A percentile compares a stretch with the other conserved stretches of the same genome.
These are phyloP conservation scores for Verticillium nonalfalfae DNA, from an alignment of 2,329 filamentous ascomycete species.

Conservation along the genomic window DNA sequence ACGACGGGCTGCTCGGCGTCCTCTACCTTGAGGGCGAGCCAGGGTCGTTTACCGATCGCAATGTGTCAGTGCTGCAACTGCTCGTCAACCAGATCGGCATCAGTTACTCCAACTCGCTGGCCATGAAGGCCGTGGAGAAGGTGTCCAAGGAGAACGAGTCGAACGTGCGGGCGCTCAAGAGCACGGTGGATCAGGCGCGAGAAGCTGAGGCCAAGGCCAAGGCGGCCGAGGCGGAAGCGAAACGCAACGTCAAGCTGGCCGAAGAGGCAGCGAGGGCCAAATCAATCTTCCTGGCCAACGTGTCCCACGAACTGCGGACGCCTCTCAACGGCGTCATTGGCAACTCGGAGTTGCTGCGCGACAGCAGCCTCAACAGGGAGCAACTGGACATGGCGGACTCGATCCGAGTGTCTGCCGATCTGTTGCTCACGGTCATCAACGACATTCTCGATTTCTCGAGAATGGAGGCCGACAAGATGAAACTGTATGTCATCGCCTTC, in stretches of 20 bases:
- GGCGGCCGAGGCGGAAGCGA: constrained; percentile 67
- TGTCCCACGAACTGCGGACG: constrained; percentile 75
- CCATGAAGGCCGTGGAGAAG: constrained; percentile 66
- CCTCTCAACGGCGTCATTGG: constrained; percentile 86
- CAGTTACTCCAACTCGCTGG: constrained; percentile 62
- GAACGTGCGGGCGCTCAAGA: constrained; percentile 73
- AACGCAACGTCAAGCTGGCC: constrained; percentile 73
- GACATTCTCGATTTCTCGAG: constrained; percentile 96
- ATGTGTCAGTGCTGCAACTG: constrained; percentile 59
- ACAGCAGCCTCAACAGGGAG: constrained; percentile 67
- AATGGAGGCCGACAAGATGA: constrained; percentile 83
- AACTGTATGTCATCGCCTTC: constrained; percentile 67
- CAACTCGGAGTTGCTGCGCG: constrained; percentile 76
- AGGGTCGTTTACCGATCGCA: constrained; percentile 71
- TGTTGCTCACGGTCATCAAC: constrained; percentile 87
- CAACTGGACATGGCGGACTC: constrained; percentile 84
- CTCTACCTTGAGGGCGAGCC: constrained; percentile 71
- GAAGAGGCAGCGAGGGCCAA: constrained; percentile 81
- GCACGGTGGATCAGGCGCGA: constrained; percentile 63
- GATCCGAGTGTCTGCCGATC: constrained; percentile 78
- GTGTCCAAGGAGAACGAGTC: constrained; percentile 72
- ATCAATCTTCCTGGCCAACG: constrained; percentile 73
- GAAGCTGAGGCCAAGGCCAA: constrained; percentile 73
- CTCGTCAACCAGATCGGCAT: constrained; percentile 75
- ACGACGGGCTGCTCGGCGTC: constrained; percentile 55